Evolutionary conservation across 352 stramenopile genomes (phyloP).

Genomic region (Pythium dissimile): DNA sequence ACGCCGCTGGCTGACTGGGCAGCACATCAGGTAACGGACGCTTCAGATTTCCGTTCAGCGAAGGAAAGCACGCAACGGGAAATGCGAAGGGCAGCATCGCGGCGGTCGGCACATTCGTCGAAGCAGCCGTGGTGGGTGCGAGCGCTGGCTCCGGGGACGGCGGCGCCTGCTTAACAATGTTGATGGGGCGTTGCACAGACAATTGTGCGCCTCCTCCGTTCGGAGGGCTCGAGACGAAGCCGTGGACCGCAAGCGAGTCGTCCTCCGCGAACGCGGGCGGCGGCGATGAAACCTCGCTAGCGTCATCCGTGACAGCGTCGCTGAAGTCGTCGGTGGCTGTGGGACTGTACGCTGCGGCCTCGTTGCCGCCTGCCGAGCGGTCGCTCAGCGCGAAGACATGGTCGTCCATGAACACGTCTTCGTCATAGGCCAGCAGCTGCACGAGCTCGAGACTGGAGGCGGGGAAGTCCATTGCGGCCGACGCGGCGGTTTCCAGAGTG

Average conservation of each 20-base stretch:
- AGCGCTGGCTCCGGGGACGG: neutral
- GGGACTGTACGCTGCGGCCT: too few species aligned
- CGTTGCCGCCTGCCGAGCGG: constrained; percentile 6
- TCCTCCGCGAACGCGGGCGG: constrained; percentile 31
- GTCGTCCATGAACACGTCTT: constrained; percentile 24
- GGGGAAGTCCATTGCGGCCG: constrained; percentile 18
- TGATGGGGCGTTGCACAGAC: too few species aligned
- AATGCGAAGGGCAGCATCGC: constrained; percentile 52
- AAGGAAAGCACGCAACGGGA: constrained; percentile 59
- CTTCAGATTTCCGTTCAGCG: constrained; percentile 49
- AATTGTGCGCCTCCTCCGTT: too few species aligned
- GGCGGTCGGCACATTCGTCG: neutral
- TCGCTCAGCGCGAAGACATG: neutral
- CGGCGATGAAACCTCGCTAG: constrained; percentile 48
- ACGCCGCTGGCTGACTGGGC: constrained; percentile 14
- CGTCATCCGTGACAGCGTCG: constrained; percentile 31
- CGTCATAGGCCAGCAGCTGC: constrained; percentile 40
- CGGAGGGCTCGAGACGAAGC: constrained; percentile 21
- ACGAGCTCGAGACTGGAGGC: constrained; percentile 27
- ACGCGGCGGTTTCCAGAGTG: constrained; percentile 18
- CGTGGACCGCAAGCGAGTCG: constrained; percentile 8
- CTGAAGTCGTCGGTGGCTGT: constrained; percentile 43
- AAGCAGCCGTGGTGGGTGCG: neutral
- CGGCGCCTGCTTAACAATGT: neutral
- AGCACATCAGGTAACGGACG: constrained; percentile 46